Evolutionary conservation across 1,139 yeast species (phyloP).

Genomic region (Hyphopichia pseudoburtonii): DNA sequence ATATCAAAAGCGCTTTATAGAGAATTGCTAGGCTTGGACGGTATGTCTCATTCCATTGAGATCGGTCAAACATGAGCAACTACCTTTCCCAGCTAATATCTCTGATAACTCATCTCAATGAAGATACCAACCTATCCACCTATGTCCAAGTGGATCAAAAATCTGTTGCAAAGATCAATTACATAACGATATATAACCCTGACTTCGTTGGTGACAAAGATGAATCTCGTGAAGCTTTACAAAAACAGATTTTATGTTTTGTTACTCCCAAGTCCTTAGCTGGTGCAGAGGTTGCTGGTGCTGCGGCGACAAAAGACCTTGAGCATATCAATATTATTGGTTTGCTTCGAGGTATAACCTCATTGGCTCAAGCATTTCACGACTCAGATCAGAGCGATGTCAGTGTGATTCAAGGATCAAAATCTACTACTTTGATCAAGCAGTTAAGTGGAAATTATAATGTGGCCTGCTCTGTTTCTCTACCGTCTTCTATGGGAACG

Average conservation of each 20-base stretch:
- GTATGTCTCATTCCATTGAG: too few relatives aligned
- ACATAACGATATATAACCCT: constrained; percentile 23
- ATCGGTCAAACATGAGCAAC: too few relatives aligned
- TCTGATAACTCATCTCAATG: constrained; percentile 11
- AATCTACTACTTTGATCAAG: constrained; percentile 27
- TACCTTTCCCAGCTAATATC: constrained; percentile 23
- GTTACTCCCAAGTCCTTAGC: constrained; percentile 11
- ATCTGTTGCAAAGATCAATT: constrained; percentile 7
- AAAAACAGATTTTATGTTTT: constrained; percentile 31
- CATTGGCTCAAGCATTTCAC: constrained; percentile 23
- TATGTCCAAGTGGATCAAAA: constrained; percentile 15
- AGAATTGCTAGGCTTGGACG: too few relatives aligned
- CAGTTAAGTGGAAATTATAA: constrained; percentile 27
- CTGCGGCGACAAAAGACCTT: constrained; percentile 11
- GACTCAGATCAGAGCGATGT: constrained; percentile 10
- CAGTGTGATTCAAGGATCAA: constrained; percentile 25
- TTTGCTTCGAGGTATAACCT: constrained; percentile 37
- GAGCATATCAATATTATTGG: constrained; percentile 37
- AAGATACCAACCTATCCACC: constrained; percentile 11
- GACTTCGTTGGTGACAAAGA: constrained; percentile 16
- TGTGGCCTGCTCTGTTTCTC: constrained; percentile 28
- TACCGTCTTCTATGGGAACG: constrained; percentile 13
- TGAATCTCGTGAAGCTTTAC: constrained; percentile 29
- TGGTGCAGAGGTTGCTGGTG: constrained; percentile 11
- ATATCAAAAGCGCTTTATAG: too few relatives aligned